Percentiles rank a stretch among this genome's conserved stretches.
These are phyloP conservation scores for Nigrograna mackinnonii DNA, from an alignment of 2,329 filamentous ascomycete genomes.

Conservation along the genomic window DNA sequence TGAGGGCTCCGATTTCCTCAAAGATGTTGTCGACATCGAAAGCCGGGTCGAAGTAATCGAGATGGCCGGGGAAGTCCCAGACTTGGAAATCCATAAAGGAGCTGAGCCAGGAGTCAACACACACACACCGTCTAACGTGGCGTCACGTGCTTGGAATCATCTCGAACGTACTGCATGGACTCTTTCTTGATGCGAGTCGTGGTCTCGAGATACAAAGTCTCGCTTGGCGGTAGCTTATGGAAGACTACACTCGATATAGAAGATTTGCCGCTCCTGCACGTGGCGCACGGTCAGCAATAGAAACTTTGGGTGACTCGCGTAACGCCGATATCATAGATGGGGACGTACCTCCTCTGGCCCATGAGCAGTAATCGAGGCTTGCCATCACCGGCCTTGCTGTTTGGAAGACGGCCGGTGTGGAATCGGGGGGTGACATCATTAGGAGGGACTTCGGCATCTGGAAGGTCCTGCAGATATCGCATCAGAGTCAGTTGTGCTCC, in stretches of 20 bases:
- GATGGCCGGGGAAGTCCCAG: slow-evolving; percentile 95
- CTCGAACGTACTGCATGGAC: slow-evolving; percentile 77
- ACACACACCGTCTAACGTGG: too few relatives aligned
- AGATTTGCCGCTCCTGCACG: slow-evolving; percentile 86
- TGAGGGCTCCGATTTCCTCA: slow-evolving; percentile 87
- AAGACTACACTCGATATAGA: slow-evolving; percentile 99
- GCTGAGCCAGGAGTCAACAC: slow-evolving; percentile 49
- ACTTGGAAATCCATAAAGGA: slow-evolving; percentile 99
- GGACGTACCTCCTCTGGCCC: slow-evolving; percentile 84
- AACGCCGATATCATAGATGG: background rate
- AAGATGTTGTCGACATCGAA: slow-evolving; percentile 95
- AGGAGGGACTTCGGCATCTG: slow-evolving; percentile 43
- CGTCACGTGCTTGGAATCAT: too few relatives aligned
- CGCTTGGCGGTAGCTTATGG: slow-evolving; percentile 93
- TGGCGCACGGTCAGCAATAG: slow-evolving; percentile 16
- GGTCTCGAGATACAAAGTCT: slow-evolving; percentile 94
- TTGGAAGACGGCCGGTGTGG: slow-evolving; percentile 48
- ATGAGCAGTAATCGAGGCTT: slow-evolving; percentile 90
- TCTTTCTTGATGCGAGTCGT: slow-evolving; percentile 94
- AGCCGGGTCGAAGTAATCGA: slow-evolving; percentile 86
- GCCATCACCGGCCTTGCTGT: slow-evolving; percentile 58
- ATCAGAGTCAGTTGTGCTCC: slow-evolving; percentile 47
- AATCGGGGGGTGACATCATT: slow-evolving; percentile 42
- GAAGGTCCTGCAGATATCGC: slow-evolving; percentile 47
- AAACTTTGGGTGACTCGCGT: background rate